Conservation (phyloP, 257 asterid species). For the Solanum rostratum region DNA sequence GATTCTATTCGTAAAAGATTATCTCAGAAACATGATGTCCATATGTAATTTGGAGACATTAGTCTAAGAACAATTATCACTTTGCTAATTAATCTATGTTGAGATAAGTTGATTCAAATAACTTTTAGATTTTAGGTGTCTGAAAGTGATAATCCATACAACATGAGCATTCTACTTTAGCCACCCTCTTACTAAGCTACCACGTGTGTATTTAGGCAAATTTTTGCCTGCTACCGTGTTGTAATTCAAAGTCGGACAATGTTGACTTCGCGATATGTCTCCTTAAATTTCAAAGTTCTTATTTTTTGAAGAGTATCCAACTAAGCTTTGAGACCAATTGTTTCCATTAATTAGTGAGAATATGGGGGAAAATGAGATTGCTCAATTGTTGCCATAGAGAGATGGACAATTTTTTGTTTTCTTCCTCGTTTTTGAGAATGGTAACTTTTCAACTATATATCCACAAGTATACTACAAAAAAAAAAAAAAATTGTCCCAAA, state of each 20-base stretch:
- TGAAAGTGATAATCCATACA: background rate
- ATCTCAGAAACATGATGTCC: background rate
- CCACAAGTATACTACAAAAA: no score
- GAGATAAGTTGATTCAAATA: background rate
- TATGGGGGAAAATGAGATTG: background rate
- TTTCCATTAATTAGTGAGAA: background rate
- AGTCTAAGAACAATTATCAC: background rate
- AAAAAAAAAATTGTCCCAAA: background rate
- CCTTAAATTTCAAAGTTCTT: background rate
- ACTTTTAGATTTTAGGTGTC: background rate
- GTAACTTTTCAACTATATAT: no score
- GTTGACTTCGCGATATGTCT: background rate
- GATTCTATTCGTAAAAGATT: background rate
- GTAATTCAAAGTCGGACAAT: background rate
- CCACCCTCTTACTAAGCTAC: background rate
- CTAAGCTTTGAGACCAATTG: background rate
- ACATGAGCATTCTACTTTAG: background rate
- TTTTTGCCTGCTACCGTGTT: background rate
- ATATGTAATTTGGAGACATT: background rate
- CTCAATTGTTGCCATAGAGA: background rate
- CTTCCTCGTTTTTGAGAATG: background rate
- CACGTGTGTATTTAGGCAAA: background rate
- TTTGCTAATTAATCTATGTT: background rate
- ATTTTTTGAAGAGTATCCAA: background rate
- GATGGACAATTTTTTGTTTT: background rate